Percentiles rank a stretch among this genome's conserved stretches.
These are phyloP conservation scores for Geosmithia putterillii DNA, from an alignment of 2,329 filamentous ascomycete species.

Conservation along the genomic window DNA sequence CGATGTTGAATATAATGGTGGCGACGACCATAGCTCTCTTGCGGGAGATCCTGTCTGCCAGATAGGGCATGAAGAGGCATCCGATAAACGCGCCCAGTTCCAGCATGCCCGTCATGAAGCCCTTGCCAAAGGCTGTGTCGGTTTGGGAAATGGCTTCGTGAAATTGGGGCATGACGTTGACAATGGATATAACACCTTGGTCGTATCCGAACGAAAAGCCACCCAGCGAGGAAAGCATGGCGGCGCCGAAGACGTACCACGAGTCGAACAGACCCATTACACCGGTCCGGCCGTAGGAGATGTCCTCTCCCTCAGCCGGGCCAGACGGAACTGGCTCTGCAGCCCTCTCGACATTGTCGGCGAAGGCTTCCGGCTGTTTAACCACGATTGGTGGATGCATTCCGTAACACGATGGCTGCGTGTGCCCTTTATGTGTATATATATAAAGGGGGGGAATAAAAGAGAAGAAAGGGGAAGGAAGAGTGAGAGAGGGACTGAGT, in stretches of 20 bases:
- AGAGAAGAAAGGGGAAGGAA: too few species aligned
- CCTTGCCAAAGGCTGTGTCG: constrained; percentile 4
- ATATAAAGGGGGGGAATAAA: too few species aligned
- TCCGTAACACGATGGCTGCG: too few species aligned
- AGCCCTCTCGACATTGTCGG: too few species aligned
- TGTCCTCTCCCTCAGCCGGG: too few species aligned
- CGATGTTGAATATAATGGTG: constrained; percentile 25
- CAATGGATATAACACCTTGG: constrained; percentile 26
- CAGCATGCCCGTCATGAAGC: constrained; percentile 29
- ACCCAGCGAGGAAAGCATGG: constrained; percentile 16
- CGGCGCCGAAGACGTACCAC: constrained; percentile 4
- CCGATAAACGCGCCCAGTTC: constrained; percentile 25
- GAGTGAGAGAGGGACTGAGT: too few species aligned
- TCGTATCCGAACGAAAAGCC: constrained; percentile 26
- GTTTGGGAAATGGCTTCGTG: constrained; percentile 20
- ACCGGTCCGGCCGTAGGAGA: constrained; percentile 5
- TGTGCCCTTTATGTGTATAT: too few species aligned
- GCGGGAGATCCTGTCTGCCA: constrained; percentile 27
- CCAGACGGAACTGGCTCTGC: too few species aligned
- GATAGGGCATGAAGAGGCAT: constrained; percentile 17
- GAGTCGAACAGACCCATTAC: constrained; percentile 5
- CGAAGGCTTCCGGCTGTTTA: too few species aligned
- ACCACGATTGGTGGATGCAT: too few species aligned
- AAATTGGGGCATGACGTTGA: constrained; percentile 14
- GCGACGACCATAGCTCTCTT: constrained; percentile 27